Evolutionary conservation across 805 yeast species (phyloP).

Genomic region (Candida silvicultrix): DNA sequence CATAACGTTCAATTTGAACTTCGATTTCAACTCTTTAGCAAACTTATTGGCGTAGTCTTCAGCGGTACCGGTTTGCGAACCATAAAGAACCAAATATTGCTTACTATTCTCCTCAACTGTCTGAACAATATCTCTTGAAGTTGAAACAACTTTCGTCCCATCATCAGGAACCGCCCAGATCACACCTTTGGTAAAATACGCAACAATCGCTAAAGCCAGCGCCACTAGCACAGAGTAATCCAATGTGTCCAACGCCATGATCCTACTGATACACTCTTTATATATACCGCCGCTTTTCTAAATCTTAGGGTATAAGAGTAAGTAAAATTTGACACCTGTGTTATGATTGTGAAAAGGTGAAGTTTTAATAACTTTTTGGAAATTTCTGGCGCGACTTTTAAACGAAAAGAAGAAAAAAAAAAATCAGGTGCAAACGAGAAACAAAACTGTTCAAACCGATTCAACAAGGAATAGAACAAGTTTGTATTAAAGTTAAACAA

Average conservation of each 20-base stretch:
- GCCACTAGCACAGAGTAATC: slow-evolving; percentile 66
- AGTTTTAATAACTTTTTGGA: neutral
- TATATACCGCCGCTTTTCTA: no score
- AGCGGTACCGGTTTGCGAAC: slow-evolving; percentile 98
- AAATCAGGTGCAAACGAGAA: neutral
- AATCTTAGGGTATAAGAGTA: no score
- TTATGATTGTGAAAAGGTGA: neutral
- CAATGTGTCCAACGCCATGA: slow-evolving; percentile 61
- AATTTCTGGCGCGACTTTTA: neutral
- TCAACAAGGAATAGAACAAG: no score
- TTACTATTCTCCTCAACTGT: slow-evolving; percentile 57
- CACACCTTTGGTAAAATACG: slow-evolving; percentile 61
- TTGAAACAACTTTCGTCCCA: slow-evolving; percentile 27
- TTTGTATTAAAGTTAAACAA: no score
- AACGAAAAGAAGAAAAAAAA: neutral
- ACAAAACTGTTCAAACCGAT: neutral
- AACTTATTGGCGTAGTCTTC: slow-evolving; percentile 93
- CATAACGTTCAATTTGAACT: slow-evolving; percentile 77
- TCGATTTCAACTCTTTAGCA: slow-evolving; percentile 79
- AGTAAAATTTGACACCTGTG: neutral
- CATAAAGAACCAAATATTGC: slow-evolving; percentile 76
- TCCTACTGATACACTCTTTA: no score
- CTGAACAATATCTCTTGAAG: slow-evolving; percentile 52
- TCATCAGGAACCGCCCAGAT: slow-evolving; percentile 37
- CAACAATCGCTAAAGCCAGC: slow-evolving; percentile 56